Base-by-base conservation (phyloP, 1,284 basidiomycete species). In the Ganoderma sinense region DNA sequence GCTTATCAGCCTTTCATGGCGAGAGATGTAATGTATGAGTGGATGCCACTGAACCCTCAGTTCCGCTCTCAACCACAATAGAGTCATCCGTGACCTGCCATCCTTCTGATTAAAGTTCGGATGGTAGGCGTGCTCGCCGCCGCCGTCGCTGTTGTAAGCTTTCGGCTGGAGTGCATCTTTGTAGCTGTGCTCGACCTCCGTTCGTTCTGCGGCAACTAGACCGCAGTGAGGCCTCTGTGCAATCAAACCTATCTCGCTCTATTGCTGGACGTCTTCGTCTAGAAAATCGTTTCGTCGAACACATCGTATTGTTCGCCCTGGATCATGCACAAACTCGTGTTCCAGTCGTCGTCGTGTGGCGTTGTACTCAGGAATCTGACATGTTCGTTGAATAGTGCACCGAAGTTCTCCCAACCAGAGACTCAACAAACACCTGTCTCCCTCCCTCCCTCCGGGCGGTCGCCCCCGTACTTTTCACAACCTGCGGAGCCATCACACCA, bases 321-420 rank as follows among this genome's bases (percentile, higher is more conserved):
- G 10, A 4, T 11, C 16, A 39, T 39, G 11, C 7, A 29, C 11
- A 26, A 29, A 16, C n/a, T 55, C 31, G 53, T 55, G 26, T 18
- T 55, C 20, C n/a, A 6, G 31, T 31, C 20, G 7, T 40, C 20
- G 7, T 40, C 36, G 20, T 26, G 26, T 60, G 14, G 18, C 14
- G 39, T 2, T 43, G 10, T 26, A 18, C 40, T 13, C 40, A 41
- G 33, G 2, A 40, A 60, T 68, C 71, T 73, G 20, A 72, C 45
- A 18, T 39, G 23, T 66, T 41, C 33, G 23, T 67, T 29, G 26
- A 48, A 58, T 67, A 90, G 88, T 64, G 82, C 85, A 53, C 84
- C 87, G 14, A 85, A 88, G 73, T 84, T 88, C 67, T 86, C 82
- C 75, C 89, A 87, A 74, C 77, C 86, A n/a, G 90, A 91, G 53